Percentiles rank a stretch among this genome's conserved stretches.
Evolutionary conservation across 2,329 filamentous ascomycete species (phyloP).

Genomic region (Penicillium oxalicum): DNA sequence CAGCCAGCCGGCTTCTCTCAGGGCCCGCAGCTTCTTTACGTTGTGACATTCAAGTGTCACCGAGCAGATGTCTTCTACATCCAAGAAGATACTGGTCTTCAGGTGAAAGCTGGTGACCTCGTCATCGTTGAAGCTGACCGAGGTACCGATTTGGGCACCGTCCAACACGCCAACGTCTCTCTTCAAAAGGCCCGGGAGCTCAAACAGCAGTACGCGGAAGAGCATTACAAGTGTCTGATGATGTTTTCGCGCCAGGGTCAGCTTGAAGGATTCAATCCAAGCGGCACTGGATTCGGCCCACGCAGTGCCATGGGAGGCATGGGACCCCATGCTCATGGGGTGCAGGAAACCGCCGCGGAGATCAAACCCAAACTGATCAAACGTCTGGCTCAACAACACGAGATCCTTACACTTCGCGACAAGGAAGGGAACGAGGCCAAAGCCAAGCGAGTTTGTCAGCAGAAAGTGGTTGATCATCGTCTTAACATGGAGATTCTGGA

Average conservation of each 20-base stretch:
- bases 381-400: slow-evolving; percentile 82
- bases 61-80: slow-evolving; percentile 96
- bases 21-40: slow-evolving; percentile 50
- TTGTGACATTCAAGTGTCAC: slow-evolving; percentile 95
- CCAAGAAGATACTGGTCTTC: slow-evolving; percentile 87
- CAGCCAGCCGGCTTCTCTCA: slow-evolving; percentile 33
- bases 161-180: slow-evolving; percentile 79
- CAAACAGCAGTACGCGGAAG: slow-evolving; percentile 86
- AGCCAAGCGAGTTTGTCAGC: slow-evolving; percentile 91
- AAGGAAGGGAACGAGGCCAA: slow-evolving; percentile 98
- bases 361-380: slow-evolving; percentile 97
- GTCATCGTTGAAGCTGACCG: slow-evolving; percentile 98
- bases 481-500: slow-evolving; percentile 98
- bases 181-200: slow-evolving; percentile 81
- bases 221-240: slow-evolving; percentile 98
- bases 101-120: slow-evolving; percentile 82
- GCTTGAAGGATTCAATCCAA: slow-evolving; percentile 37
- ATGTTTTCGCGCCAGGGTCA: slow-evolving; percentile 83
- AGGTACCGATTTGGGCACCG: slow-evolving; percentile 89
- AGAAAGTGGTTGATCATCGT: slow-evolving; percentile 90
- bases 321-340: slow-evolving; percentile 68
- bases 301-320: slow-evolving; percentile 71
- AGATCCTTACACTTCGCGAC: slow-evolving; percentile 80
- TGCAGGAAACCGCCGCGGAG: slow-evolving; percentile 67
- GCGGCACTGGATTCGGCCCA: slow-evolving; percentile 54